Conservation (phyloP, 192 early-diverging fungal genomes). For the Chytriomyces hyalinus region DNA sequence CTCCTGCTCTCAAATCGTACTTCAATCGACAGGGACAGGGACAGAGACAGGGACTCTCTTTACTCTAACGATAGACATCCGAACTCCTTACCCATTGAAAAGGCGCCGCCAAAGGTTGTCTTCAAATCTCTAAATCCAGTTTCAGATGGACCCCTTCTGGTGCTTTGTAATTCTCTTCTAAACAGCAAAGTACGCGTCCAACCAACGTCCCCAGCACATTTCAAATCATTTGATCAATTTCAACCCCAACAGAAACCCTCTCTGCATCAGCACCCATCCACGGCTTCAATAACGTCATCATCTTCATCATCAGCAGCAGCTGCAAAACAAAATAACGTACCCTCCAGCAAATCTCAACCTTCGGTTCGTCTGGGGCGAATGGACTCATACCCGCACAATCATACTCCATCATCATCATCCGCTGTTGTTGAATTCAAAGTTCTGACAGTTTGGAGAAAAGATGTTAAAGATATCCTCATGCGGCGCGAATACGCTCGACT, state of each 20-base stretch:
- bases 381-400: slow-evolving; percentile 1
- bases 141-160: slow-evolving; percentile 7
- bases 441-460: slow-evolving; percentile 15
- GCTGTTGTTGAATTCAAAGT: slow-evolving; percentile 17
- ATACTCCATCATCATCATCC: neutral
- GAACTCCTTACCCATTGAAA: neutral
- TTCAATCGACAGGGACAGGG: neutral
- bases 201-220: neutral
- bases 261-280: neutral
- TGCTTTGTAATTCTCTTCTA: slow-evolving; percentile 1
- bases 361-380: slow-evolving; percentile 13
- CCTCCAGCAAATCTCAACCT: neutral
- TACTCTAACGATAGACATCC: neutral
- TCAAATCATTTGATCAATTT: neutral
- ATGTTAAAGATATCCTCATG: slow-evolving; percentile 20
- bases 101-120: slow-evolving; percentile 7
- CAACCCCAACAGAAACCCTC: neutral
- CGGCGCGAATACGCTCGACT: slow-evolving; percentile 6
- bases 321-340: neutral
- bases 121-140: slow-evolving; percentile 23
- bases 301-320: neutral
- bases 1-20: neutral
- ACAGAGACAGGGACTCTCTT: neutral
- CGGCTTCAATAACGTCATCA: neutral
- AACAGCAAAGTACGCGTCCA: neutral